Conservation (phyloP, 1,284 basidiomycete species). For the Schizophyllum commune region DNA sequence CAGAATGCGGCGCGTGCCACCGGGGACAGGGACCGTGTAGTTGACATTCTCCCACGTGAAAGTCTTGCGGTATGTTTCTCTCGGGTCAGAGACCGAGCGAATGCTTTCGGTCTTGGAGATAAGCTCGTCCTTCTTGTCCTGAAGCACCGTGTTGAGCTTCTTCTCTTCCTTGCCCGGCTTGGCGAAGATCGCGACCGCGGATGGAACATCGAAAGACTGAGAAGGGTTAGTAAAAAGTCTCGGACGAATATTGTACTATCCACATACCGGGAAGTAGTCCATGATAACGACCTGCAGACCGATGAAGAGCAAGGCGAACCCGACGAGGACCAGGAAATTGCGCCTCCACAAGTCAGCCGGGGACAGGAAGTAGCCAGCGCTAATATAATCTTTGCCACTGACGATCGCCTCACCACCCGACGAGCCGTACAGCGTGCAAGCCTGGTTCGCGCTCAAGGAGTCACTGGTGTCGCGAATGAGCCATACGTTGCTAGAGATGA, state of each 20-base stretch:
- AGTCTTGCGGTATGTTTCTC: slow-evolving; percentile 33
- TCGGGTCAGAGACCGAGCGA: neutral
- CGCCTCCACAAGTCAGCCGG: slow-evolving; percentile 52
- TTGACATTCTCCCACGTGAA: slow-evolving; percentile 70
- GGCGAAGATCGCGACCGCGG: slow-evolving; percentile 56
- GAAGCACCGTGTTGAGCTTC: slow-evolving; percentile 53
- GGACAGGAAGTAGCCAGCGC: slow-evolving; percentile 43
- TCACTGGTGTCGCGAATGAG: slow-evolving; percentile 23
- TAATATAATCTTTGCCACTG: slow-evolving; percentile 51
- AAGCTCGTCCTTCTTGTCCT: slow-evolving; percentile 37
- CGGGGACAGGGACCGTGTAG: slow-evolving; percentile 69
- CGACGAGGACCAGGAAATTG: slow-evolving; percentile 16
- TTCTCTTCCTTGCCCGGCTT: slow-evolving; percentile 66
- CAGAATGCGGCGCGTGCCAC: slow-evolving; percentile 53
- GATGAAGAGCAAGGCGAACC: slow-evolving; percentile 9
- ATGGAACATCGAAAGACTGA: neutral
- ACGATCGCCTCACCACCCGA: slow-evolving; percentile 39
- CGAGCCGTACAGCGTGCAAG: slow-evolving; percentile 60
- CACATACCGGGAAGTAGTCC: slow-evolving; percentile 60
- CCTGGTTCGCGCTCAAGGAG: slow-evolving; percentile 56
- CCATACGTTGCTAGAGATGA: neutral
- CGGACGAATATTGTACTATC: too few species aligned
- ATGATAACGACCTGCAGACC: slow-evolving; percentile 22
- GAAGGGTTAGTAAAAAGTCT: too few species aligned
- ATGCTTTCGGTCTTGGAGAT: slow-evolving; percentile 10